A percentile compares a stretch with the other conserved stretches of the same genome.
Conservation (phyloP, 2,329 filamentous ascomycete genomes). For the Epichloe scottii region DNA sequence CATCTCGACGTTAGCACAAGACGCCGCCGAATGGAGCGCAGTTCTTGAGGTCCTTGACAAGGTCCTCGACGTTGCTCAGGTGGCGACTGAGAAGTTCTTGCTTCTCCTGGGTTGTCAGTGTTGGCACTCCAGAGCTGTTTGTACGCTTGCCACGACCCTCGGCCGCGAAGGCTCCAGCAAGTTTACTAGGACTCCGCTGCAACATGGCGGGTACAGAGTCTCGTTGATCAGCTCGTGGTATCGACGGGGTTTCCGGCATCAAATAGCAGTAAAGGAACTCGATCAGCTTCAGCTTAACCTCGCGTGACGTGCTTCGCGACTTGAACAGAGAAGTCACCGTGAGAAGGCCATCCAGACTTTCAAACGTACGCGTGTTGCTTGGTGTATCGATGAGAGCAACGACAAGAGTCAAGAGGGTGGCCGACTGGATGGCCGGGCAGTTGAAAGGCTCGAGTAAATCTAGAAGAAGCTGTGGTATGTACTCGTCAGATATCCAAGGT, state of each 20-base stretch:
- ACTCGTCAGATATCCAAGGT: background rate
- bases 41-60: constrained; percentile 73
- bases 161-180: constrained; percentile 41
- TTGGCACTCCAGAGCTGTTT: constrained; percentile 26
- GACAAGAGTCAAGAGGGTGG: constrained; percentile 81
- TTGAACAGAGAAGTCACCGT: constrained; percentile 91
- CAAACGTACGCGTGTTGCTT: constrained; percentile 81
- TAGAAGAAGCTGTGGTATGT: constrained; percentile 58
- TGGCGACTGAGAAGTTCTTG: constrained; percentile 65
- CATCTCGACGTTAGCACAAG: constrained; percentile 25
- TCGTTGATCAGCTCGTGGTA: constrained; percentile 34
- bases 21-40: constrained; percentile 61
- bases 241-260: constrained; percentile 70
- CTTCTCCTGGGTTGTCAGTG: constrained; percentile 68
- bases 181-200: constrained; percentile 57
- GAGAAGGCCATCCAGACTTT: constrained; percentile 79
- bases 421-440: constrained; percentile 81
- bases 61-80: constrained; percentile 69
- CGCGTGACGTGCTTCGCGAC: constrained; percentile 67
- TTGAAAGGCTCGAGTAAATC: constrained; percentile 89
- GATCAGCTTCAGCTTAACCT: constrained; percentile 90
- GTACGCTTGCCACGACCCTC: constrained; percentile 21
- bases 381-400: constrained; percentile 79
- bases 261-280: constrained; percentile 98
- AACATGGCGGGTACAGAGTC: constrained; percentile 38